A percentile compares a stretch with the other conserved stretches of the same genome.
Conservation (phyloP, 192 early-diverging fungal genomes). For the Linnemannia schmuckeri region DNA sequence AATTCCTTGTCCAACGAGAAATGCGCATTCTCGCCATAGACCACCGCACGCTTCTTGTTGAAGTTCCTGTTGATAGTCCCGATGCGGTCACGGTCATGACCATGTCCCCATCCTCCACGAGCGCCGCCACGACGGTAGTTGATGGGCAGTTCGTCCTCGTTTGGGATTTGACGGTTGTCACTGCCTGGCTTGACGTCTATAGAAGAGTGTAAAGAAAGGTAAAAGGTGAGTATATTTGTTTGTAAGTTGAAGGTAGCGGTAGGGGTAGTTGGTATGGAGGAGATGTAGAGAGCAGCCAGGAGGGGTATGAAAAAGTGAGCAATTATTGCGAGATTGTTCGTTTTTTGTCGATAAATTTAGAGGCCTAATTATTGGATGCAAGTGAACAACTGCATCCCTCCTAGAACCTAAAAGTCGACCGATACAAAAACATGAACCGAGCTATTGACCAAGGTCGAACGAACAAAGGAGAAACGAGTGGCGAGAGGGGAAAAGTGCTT, state of each 20-base stretch:
- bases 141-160: conserved; percentile 17
- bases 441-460: not conserved
- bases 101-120: conserved; percentile 18
- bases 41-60: conserved; percentile 14
- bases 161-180: not conserved
- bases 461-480: not conserved
- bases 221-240: not conserved
- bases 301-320: not conserved
- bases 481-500: not conserved
- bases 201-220: not conserved
- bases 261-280: not conserved
- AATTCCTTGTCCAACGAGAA: conserved; percentile 4
- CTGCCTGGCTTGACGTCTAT: not conserved
- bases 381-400: not conserved
- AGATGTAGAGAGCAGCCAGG: not conserved
- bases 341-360: not conserved
- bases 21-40: conserved; percentile 22
- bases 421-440: not conserved
- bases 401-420: not conserved
- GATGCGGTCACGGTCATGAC: conserved; percentile 14
- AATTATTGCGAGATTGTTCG: not conserved
- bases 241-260: not conserved
- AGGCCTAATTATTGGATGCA: not conserved
- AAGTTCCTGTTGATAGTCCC: not conserved
- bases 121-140: conserved; percentile 29